Base-by-base conservation (phyloP, 2,329 filamentous ascomycete genomes). In the Fusarium oxysporum region DNA sequence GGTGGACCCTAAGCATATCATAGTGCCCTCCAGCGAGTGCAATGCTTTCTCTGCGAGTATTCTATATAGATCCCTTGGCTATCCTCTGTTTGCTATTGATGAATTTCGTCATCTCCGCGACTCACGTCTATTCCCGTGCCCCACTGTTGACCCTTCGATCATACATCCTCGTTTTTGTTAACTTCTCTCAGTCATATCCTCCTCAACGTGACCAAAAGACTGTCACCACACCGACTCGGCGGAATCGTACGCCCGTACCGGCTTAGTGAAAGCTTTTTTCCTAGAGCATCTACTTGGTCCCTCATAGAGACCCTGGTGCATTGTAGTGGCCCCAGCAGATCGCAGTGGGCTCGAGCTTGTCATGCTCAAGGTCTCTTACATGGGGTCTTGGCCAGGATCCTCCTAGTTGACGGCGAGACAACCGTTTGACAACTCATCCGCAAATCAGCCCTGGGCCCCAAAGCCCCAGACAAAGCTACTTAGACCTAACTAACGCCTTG, bases 281-380 rank as follows among this genome's bases (percentile, higher is more conserved):
- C 21, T 43, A 64, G 41, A 69, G 25, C 41, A 68, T 59, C 60
- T 60, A 63, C 68, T 68, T 71, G 69, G 68, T 77, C 74, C 64
- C 75, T 72, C 80, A 72, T 78, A 78, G 78, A 81, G 78, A 81
- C 82, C 82, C 80, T 83, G 81, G 81, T 82, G 81, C 79, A 80
- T 82, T 83, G 79, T 77, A 78, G 75, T 78, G 68, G 65, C 78
- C 78, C 78, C 75, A 80, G 79, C 76, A 80, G 80, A 79, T 80
- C 78, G 77, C 51, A 76, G 82, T 82, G 80, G 82, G 83, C 80
- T 80, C 79, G 80, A 81, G 82, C 81, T 81, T 82, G 79, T 82
- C 79, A 81, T 79, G 78, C 79, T 79, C 76, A 78, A 81, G 78
- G 76, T 76, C 79, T 79, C 77, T 76, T 80, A 78, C 81, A 81